These are phyloP conservation scores for Scytalidium lignicola DNA, from an alignment of 2,329 filamentous ascomycete genomes.

Conservation along the genomic window DNA sequence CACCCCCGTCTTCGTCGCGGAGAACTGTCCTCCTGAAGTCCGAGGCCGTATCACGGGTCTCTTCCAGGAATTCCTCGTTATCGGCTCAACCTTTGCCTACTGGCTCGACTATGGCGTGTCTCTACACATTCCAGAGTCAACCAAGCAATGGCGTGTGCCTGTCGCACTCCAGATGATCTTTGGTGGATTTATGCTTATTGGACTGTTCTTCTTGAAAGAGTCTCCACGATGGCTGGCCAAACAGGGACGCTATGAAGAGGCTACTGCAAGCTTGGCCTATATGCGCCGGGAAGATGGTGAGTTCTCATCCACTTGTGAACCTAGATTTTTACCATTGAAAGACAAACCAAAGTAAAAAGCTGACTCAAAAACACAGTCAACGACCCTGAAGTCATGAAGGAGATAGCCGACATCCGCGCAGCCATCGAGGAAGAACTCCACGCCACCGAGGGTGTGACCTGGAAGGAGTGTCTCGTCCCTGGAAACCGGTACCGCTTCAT, in stretches of 20 bases:
- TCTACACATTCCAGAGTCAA: constrained; percentile 31
- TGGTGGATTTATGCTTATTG: constrained; percentile 57
- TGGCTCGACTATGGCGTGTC: constrained; percentile 42
- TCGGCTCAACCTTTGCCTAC: constrained; percentile 33
- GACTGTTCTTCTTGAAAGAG: constrained; percentile 63
- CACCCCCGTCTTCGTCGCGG: constrained; percentile 30
- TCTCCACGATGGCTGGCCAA: constrained; percentile 69
- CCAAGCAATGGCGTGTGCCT: constrained; percentile 45
- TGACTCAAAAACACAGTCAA: constrained; percentile 35
- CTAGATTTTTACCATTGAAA: too few species aligned
- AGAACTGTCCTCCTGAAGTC: constrained; percentile 38
- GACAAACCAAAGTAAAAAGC: constrained; percentile 2
- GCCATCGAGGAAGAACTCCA: constrained; percentile 67
- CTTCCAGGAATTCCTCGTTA: constrained; percentile 33
- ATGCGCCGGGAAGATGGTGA: constrained; percentile 50
- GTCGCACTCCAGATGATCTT: constrained; percentile 37
- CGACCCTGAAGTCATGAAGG: constrained; percentile 50
- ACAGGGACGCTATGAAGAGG: constrained; percentile 54
- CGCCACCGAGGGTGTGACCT: constrained; percentile 60
- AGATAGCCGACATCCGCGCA: constrained; percentile 59
- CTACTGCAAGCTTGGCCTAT: constrained; percentile 46
- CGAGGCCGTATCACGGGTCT: constrained; percentile 33
- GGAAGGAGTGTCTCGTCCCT: constrained; percentile 39
- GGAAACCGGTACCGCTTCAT: constrained; percentile 41
- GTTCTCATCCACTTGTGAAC: too few species aligned